These are phyloP conservation scores for Amanita exitialis DNA, from an alignment of 768 basidiomycete genomes.

Conservation along the genomic window DNA sequence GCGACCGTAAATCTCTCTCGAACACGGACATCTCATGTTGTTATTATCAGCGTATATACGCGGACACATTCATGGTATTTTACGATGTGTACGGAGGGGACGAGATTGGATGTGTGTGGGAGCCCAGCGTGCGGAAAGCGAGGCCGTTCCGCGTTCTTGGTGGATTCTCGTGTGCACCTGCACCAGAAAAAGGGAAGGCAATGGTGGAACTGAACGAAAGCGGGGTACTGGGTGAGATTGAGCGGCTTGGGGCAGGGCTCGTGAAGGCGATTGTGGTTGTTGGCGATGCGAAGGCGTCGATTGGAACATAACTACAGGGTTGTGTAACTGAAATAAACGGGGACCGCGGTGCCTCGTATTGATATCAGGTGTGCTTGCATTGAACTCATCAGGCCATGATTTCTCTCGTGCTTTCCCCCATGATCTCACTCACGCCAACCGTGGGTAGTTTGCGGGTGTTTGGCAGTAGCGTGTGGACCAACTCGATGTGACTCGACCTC, in stretches of 20 bases:
- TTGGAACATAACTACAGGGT: no score
- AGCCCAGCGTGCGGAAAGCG: constrained; percentile 52
- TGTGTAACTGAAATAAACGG: neutral
- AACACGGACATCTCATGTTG: neutral
- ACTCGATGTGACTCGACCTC: neutral
- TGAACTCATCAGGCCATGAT: no score
- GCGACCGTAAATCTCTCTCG: no score
- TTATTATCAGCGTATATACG: constrained; percentile 47
- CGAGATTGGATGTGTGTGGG: constrained; percentile 80
- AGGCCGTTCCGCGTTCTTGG: constrained; percentile 74
- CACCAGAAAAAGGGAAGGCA: constrained; percentile 38
- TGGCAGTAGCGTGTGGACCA: neutral
- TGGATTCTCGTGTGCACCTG: constrained; percentile 66
- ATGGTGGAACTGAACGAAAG: constrained; percentile 57
- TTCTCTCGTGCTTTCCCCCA: no score
- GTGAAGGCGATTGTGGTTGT: constrained; percentile 38
- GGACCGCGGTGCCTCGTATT: neutral
- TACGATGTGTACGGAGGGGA: constrained; percentile 75
- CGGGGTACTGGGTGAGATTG: constrained; percentile 65
- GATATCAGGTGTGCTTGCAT: no score
- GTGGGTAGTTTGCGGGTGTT: no score
- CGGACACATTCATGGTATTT: constrained; percentile 76
- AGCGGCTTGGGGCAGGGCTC: constrained; percentile 63
- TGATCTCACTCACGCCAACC: no score
- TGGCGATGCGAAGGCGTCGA: no score